Evolutionary conservation across 345 rosid genomes (phyloP), one percentile per base, ranked within the genome.

Genomic region (Eucalyptus marginata): DNA sequence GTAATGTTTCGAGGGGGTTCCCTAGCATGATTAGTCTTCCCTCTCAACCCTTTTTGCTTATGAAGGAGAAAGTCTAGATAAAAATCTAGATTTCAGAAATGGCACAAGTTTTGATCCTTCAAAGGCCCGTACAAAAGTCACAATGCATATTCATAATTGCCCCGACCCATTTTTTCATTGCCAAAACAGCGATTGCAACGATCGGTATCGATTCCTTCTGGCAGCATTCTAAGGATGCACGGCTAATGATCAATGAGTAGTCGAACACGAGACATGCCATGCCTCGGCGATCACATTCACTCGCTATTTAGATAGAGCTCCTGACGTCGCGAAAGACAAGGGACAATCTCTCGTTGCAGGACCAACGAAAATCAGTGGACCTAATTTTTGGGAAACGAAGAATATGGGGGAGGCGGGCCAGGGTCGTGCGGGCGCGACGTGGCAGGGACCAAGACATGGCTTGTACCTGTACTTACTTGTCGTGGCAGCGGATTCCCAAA

Each of bases 171-270:
- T 56, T 24, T 56, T 24, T 56, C 13, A 56, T 10, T 56, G 3
- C 1, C 0, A 8, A 56, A 22, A 56, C 0, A 24, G 12, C 29
- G 0, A 0, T 52, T 7, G 24, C 24, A 52, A 18, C 10, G 0
- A 2, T 52, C 0, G 24, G 2, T 52, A 7, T 0, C 4, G 0
- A 52, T 18, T 18, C 10, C 2, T 52, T 7, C 18, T 3, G 10
- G 4, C 24, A 52, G 24, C 2, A 0, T 52, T 52, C 0, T 18
- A 18, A 7, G 2, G 2, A 52, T 52, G 56, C 0, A 52, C 4
- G 9, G 22, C 56, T 52, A 52, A 18, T 52, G 18, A 52, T 52
- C 1, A 18, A 52, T 52, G 10, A 52, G 58, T 7, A 7, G 58
- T 20, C 25, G 58, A 52, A 20, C 10, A 18, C 58, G 58, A 52